phyloP scores from a whole-genome alignment of 371 early-diverging fungal genomes.

The Mucor mucedo region DNA sequence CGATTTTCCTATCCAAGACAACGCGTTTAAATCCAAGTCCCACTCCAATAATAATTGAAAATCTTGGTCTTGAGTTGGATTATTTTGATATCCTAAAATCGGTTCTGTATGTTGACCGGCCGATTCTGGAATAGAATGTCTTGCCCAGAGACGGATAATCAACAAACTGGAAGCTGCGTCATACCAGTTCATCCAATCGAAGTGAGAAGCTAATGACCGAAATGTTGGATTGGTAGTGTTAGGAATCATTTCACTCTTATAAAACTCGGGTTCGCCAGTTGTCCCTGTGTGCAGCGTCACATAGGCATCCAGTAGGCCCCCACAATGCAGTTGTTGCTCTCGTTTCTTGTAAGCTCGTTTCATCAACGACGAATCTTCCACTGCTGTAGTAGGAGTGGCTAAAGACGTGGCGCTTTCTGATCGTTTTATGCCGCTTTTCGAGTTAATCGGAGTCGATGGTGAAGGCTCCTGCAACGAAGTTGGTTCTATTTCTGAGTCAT shows the following conservation, averaged over 20 bases:
- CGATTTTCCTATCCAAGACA: conserved; percentile 52
- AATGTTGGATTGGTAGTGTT: conserved; percentile 50
- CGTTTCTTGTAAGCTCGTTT: conserved; percentile 43
- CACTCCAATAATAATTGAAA: conserved; percentile 55
- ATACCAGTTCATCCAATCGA: conserved; percentile 39
- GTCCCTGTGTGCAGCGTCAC: conserved; percentile 32
- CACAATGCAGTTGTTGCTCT: conserved; percentile 11
- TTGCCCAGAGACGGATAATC: conserved; percentile 51
- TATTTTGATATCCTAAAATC: conserved; percentile 4
- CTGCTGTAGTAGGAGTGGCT: conserved; percentile 24
- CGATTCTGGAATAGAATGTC: conserved; percentile 51
- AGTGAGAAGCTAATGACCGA: conserved; percentile 32
- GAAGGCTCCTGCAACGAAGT: not conserved
- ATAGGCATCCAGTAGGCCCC: conserved; percentile 40
- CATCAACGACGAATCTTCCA: conserved; percentile 48
- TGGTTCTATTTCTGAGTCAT: not conserved
- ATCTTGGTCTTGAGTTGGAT: conserved; percentile 18
- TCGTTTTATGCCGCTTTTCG: conserved; percentile 26
- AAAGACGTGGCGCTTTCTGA: conserved; percentile 43
- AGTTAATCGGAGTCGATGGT: not conserved
- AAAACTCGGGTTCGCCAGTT: conserved; percentile 32
- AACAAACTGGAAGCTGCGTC: conserved; percentile 40
- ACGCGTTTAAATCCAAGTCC: conserved; percentile 55
- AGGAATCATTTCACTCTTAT: conserved; percentile 48
- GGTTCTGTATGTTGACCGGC: conserved; percentile 32